phyloP scores from a whole-genome alignment of 176 grass and related monocot species.

The Triticum dicoccoides region DNA sequence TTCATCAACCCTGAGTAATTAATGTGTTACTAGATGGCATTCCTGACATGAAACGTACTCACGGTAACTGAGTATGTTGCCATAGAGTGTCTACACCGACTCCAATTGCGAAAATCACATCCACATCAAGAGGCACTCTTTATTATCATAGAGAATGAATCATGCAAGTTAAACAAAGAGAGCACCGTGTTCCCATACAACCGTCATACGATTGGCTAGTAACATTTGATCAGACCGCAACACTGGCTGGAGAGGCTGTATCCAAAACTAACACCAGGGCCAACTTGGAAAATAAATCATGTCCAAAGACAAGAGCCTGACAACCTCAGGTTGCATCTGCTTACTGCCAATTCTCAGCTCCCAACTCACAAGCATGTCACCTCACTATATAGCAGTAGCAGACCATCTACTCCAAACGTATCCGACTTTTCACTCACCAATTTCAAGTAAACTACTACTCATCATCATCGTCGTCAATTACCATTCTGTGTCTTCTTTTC shows the following conservation, averaged over 20 bases:
- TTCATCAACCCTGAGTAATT: too few relatives aligned
- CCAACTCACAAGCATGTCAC: not conserved
- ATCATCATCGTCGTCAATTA: conserved; percentile 58
- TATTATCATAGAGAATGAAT: not conserved
- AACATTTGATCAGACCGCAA: too few relatives aligned
- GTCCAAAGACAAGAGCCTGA: not conserved
- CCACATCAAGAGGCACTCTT: not conserved
- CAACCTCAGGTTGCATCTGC: not conserved
- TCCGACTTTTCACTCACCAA: not conserved
- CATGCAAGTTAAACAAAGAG: not conserved
- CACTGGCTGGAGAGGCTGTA: not conserved
- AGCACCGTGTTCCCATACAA: not conserved
- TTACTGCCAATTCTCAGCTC: not conserved
- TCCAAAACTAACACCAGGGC: not conserved
- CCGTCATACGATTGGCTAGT: not conserved
- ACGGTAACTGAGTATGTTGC: too few relatives aligned
- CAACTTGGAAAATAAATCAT: not conserved
- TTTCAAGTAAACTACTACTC: conserved; percentile 25
- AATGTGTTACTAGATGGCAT: too few relatives aligned
- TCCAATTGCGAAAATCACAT: not conserved
- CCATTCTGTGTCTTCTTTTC: conserved; percentile 65
- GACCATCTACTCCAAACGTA: not conserved
- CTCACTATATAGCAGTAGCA: not conserved
- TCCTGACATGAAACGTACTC: too few relatives aligned
- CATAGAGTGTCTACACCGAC: too few relatives aligned